A percentile compares a stretch with the other conserved stretches of the same genome.
Conservation (phyloP, 2,329 filamentous ascomycete species). For the Blastomyces parvus region DNA sequence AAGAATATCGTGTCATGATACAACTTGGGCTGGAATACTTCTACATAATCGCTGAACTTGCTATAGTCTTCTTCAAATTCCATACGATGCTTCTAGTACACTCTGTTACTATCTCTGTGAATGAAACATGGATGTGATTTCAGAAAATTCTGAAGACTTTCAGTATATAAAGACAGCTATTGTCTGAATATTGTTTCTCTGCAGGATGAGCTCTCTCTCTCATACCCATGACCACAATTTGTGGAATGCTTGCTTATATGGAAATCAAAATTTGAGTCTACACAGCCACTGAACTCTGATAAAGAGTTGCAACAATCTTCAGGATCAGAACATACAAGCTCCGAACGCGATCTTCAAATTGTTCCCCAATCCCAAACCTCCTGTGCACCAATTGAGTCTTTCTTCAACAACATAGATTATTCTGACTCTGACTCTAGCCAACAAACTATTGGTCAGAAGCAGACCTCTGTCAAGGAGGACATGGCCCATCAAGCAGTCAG, state of each 20-base stretch:
- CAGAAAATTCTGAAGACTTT: constrained; percentile 13
- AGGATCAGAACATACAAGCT: constrained; percentile 11
- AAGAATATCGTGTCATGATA: constrained; percentile 26
- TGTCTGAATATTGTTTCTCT: constrained; percentile 19
- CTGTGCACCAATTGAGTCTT: no score
- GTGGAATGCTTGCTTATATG: constrained; percentile 19
- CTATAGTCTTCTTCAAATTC: constrained; percentile 15
- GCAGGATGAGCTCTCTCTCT: constrained; percentile 20
- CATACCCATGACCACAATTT: constrained; percentile 17
- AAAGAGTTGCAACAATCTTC: constrained; percentile 16
- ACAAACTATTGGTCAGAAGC: constrained; percentile 9
- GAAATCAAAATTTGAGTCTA: constrained; percentile 19
- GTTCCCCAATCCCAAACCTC: no score
- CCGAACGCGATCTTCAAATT: no score
- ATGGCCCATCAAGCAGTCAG: not conserved
- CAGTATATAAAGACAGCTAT: constrained; percentile 16
- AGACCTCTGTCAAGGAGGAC: constrained; percentile 9
- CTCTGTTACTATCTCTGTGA: constrained; percentile 23
- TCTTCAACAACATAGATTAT: no score
- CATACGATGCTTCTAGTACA: constrained; percentile 17
- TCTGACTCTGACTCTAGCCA: no score
- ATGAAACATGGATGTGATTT: constrained; percentile 18
- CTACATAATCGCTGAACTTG: constrained; percentile 6
- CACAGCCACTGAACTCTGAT: constrained; percentile 17
- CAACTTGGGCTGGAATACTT: constrained; percentile 17